Conservation (phyloP, 2,329 filamentous ascomycete species). For the Aspergillaceae sp. region DNA sequence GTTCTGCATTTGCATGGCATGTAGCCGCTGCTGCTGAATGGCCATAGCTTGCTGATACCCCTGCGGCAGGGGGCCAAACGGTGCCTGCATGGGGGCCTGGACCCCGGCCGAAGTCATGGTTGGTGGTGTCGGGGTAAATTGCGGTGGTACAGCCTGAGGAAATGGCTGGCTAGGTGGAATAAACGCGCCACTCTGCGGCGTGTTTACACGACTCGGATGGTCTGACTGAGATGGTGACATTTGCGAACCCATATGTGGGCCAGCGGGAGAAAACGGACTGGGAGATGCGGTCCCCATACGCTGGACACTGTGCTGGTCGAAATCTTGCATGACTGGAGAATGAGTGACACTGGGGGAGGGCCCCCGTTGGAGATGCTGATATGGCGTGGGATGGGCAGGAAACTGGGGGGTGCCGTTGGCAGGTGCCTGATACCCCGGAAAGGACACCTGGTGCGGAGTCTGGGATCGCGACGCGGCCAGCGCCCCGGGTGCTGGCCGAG, state of each 20-base stretch:
- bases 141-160: slow-evolving; percentile 30
- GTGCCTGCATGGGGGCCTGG: slow-evolving; percentile 36
- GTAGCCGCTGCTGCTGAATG: slow-evolving; percentile 61
- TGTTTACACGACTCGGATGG: slow-evolving; percentile 55
- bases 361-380: slow-evolving; percentile 73
- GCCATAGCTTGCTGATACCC: slow-evolving; percentile 53
- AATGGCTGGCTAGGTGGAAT: slow-evolving; percentile 43
- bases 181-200: slow-evolving; percentile 65
- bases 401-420: slow-evolving; percentile 55
- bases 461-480: slow-evolving; percentile 79
- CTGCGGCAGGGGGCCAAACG: slow-evolving; percentile 45
- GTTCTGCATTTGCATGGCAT: slow-evolving; percentile 76
- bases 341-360: slow-evolving; percentile 78
- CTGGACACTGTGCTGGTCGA: slow-evolving; percentile 57
- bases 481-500: slow-evolving; percentile 64
- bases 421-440: slow-evolving; percentile 60
- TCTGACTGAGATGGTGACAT: slow-evolving; percentile 70
- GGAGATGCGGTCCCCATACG: slow-evolving; percentile 87
- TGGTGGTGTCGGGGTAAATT: slow-evolving; percentile 33
- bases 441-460: slow-evolving; percentile 73
- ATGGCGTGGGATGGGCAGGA: slow-evolving; percentile 55
- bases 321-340: slow-evolving; percentile 81
- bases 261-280: slow-evolving; percentile 74
- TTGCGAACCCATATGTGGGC: slow-evolving; percentile 62
- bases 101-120: slow-evolving; percentile 33